These are phyloP conservation scores for Ceratobasidium sp. DNA, from an alignment of 1,284 basidiomycete genomes.

Conservation along the genomic window DNA sequence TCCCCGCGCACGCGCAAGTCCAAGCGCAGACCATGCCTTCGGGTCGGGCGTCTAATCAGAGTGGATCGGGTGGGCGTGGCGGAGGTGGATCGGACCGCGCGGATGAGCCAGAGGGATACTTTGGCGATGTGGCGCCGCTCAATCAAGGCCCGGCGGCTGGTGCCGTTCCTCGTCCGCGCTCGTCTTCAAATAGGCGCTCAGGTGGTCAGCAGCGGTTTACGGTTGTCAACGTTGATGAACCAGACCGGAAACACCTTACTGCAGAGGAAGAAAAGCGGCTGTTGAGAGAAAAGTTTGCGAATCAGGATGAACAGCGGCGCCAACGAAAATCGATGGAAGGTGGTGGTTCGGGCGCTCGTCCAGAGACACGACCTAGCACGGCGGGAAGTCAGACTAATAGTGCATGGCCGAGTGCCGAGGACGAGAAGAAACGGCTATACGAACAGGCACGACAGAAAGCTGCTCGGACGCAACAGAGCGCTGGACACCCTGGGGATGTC, in stretches of 20 bases:
- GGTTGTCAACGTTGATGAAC: slow-evolving; percentile 50
- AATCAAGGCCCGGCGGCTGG: neutral
- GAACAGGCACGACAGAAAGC: slow-evolving; percentile 75
- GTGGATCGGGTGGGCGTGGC: neutral
- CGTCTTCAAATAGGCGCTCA: slow-evolving; percentile 64
- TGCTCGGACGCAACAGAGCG: slow-evolving; percentile 60
- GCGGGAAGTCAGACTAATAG: slow-evolving; percentile 6
- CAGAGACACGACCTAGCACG: slow-evolving; percentile 5
- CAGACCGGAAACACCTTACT: slow-evolving; percentile 36
- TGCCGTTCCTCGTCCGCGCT: slow-evolving; percentile 16
- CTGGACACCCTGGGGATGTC: slow-evolving; percentile 46
- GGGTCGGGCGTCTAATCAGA: neutral
- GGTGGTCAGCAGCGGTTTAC: slow-evolving; percentile 48
- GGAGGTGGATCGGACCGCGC: slow-evolving; percentile 19
- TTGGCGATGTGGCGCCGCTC: slow-evolving; percentile 16
- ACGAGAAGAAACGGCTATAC: slow-evolving; percentile 75
- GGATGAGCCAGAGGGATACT: slow-evolving; percentile 28
- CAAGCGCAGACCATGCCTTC: slow-evolving; percentile 27
- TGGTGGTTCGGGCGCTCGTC: slow-evolving; percentile 17
- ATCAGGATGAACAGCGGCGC: slow-evolving; percentile 10
- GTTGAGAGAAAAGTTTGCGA: slow-evolving; percentile 28
- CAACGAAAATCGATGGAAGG: neutral
- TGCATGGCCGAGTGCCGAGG: slow-evolving; percentile 75
- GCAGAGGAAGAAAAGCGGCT: slow-evolving; percentile 30
- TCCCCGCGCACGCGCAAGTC: slow-evolving; percentile 30